A percentile compares a stretch with the other conserved stretches of the same genome.
Conservation (phyloP, 2,329 filamentous ascomycete species). For the Ophiostoma quercus region DNA sequence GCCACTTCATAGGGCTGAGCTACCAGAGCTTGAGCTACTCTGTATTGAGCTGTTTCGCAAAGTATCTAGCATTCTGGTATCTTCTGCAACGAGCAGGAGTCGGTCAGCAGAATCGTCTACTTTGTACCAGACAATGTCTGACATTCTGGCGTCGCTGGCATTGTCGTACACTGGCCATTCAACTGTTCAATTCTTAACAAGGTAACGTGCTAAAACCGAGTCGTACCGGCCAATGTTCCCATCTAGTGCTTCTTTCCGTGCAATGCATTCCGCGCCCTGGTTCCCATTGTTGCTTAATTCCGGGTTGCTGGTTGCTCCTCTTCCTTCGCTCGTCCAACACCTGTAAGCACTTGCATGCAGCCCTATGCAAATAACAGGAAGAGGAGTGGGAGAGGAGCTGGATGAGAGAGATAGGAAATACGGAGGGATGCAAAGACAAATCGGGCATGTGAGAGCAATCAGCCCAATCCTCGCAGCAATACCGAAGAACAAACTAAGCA, state of each 20-base stretch:
- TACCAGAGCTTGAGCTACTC: background rate
- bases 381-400: background rate
- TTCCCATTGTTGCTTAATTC: background rate
- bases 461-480: background rate
- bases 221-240: background rate
- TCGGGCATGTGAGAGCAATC: background rate
- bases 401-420: background rate
- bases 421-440: background rate
- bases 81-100: background rate
- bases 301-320: background rate
- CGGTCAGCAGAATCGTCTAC: background rate
- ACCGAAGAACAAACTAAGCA: background rate
- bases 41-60: background rate
- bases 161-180: background rate
- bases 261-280: too few relatives aligned
- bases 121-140: background rate
- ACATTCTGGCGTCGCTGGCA: background rate
- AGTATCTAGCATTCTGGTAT: background rate
- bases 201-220: background rate
- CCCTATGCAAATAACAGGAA: background rate
- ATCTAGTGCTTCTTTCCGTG: background rate
- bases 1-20: conserved; percentile 13
- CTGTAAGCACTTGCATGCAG: background rate
- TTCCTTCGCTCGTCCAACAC: background rate
- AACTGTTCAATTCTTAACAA: too few relatives aligned